A percentile compares a stretch with the other conserved stretches of the same genome.
These are phyloP conservation scores for Ascochyta lentis DNA, from an alignment of 2,329 filamentous ascomycete genomes.

Conservation along the genomic window DNA sequence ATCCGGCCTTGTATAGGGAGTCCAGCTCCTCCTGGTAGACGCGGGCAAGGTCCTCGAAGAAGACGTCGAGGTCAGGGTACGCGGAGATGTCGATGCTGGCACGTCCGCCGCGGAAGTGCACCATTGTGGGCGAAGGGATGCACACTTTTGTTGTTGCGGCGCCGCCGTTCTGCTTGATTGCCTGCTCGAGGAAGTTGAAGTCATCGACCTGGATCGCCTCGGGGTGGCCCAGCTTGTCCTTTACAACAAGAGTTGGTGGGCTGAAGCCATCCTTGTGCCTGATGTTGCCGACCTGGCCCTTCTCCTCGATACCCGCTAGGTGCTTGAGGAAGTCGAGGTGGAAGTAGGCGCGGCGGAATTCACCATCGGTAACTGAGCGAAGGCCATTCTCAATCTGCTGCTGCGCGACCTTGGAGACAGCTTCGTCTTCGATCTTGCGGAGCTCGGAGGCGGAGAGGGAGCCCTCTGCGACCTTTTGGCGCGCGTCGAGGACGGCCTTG, in stretches of 20 bases:
- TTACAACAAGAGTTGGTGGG: slow-evolving; percentile 62
- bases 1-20: slow-evolving; percentile 61
- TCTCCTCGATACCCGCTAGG: slow-evolving; percentile 60
- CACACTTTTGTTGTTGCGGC: slow-evolving; percentile 60
- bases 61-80: slow-evolving; percentile 62
- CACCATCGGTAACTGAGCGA: slow-evolving; percentile 61
- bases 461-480: slow-evolving; percentile 55
- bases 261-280: slow-evolving; percentile 54
- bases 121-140: slow-evolving; percentile 66
- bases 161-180: slow-evolving; percentile 51
- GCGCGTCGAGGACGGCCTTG: slow-evolving; percentile 57
- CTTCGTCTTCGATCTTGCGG: slow-evolving; percentile 59
- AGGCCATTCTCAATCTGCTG: slow-evolving; percentile 59
- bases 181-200: slow-evolving; percentile 60
- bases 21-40: slow-evolving; percentile 64
- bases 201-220: slow-evolving; percentile 64
- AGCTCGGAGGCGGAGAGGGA: slow-evolving; percentile 54
- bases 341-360: slow-evolving; percentile 65
- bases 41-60: slow-evolving; percentile 62
- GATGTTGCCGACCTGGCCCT: slow-evolving; percentile 56
- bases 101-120: slow-evolving; percentile 64
- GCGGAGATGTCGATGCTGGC: slow-evolving; percentile 60
- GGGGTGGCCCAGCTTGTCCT: slow-evolving; percentile 61
- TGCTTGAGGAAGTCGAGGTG: slow-evolving; percentile 66
- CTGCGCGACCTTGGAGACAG: slow-evolving; percentile 57